Evolutionary conservation across 2,329 filamentous ascomycete genomes (phyloP), one percentile per base, ranked within the genome.

Genomic region (Trichoderma brevicompactum): DNA sequence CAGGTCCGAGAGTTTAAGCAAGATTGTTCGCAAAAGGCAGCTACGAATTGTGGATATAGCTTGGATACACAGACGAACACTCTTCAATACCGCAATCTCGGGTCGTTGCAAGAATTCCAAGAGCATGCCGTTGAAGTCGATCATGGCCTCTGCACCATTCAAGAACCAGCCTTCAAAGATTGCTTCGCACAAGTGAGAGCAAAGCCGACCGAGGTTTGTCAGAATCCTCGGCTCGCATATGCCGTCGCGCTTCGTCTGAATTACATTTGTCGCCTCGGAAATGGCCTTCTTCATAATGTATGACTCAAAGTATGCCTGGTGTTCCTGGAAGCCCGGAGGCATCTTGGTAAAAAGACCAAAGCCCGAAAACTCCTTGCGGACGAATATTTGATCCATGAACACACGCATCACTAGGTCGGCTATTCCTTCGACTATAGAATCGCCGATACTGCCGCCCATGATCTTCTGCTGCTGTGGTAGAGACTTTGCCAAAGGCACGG

Each of bases 91-190:
- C 0, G 92, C 86, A 41, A 99, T 83, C 13, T 97, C 92, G 0
- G 94, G 90, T 9, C 91, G 87, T 74, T 97, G 92, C 4, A 99
- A 81, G 72, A 96, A 94, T 74, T 99, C 95, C 7, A 99, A 78
- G 7, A 97, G 79, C 61, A 89, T 88, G 1, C 94, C 95, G 3
- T 89, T 86, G 71, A 97, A 96, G 72, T 98, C 94, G 38, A 98
- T 84, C 70, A 95, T 85, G 4, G 87, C 84, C 70, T 93, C 91
- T 1, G 92, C 92, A 1, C 94, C 94, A 69, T 95, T 90, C 68
- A 97, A 86, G 73, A 98, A 98, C 92, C 94, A 97, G 15, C 95
- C 95, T 77, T 98, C 95, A 70, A 95, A 97, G 12, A 97, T 89
- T 6, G 92, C 92, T 75, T 99, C 95, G 0, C 90, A 87, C 74